A percentile compares a stretch with the other conserved stretches of the same genome.
Conservation (phyloP, 2,329 filamentous ascomycete species). For the Phialemonium atrogriseum region DNA sequence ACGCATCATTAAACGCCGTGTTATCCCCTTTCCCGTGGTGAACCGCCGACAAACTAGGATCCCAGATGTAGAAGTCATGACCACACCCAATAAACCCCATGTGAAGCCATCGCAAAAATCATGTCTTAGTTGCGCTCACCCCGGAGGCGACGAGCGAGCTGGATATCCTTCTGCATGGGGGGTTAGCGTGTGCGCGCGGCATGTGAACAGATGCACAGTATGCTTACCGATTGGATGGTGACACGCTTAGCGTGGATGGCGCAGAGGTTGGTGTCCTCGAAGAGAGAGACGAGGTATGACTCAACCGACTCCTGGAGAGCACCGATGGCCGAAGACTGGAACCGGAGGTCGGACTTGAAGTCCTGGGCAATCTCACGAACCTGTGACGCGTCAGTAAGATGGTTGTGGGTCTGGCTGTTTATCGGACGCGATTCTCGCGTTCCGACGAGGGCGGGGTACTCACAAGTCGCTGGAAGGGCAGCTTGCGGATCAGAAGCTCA, state of each 20-base stretch:
- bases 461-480: slow-evolving; percentile 93
- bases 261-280: slow-evolving; percentile 97
- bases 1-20: slow-evolving; percentile 32
- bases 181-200: slow-evolving; percentile 22
- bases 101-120: slow-evolving; percentile 7
- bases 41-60: slow-evolving; percentile 12
- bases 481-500: slow-evolving; percentile 92
- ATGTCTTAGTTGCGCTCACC: slow-evolving; percentile 75
- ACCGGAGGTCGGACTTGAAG: slow-evolving; percentile 91
- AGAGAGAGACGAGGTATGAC: slow-evolving; percentile 96
- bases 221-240: slow-evolving; percentile 70
- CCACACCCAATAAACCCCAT: slow-evolving; percentile 30
- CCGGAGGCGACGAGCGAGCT: slow-evolving; percentile 89
- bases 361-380: slow-evolving; percentile 93
- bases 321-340: slow-evolving; percentile 97
- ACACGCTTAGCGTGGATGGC: slow-evolving; percentile 99
- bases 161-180: slow-evolving; percentile 70
- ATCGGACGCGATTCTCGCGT: slow-evolving; percentile 4
- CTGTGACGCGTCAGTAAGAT: slow-evolving; percentile 25
- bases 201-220: slow-evolving; percentile 10
- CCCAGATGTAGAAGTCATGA: slow-evolving; percentile 18
- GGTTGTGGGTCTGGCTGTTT: slow-evolving; percentile 7
- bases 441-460: slow-evolving; percentile 16
- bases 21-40: slow-evolving; percentile 29
- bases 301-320: slow-evolving; percentile 98